Base-by-base conservation (phyloP, 1,284 basidiomycete species). In the Moesziomyces aphidis region DNA sequence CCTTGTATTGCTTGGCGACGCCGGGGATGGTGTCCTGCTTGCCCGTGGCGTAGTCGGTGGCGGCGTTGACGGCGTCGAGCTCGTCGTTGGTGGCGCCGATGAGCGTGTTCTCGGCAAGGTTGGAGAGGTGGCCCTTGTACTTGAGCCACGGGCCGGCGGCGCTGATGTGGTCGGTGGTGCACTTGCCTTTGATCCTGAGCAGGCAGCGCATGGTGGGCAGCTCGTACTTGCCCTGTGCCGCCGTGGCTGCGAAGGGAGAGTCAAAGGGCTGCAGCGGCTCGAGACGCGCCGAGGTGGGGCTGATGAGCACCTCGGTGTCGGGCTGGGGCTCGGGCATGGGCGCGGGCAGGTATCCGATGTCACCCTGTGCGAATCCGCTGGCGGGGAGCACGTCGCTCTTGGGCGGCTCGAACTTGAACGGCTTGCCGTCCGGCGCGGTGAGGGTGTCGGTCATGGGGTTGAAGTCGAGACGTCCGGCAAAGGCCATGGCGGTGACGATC, bases 171-270 rank as follows among this genome's bases (percentile, higher is more conserved):
- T 99, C 97, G 28, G 97, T 99, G 19, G 96, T 99, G 86, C 96
- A 99, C 87, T 99, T 99, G 50, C 97, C 97, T 75, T 93, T 88
- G 19, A 99, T 93, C 26, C 95, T 88, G 89, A 99, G 90, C 57
- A 99, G 85, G 63, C 96, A 93, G 79, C 83, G 72, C 57, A 87
- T 69, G 39, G 79, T 72, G 22, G 93, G 91, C 15, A 99, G 88
- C 87, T 99, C 97, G 56, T 91, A 86, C 49, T 86, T 85, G 61
- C 86, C 79, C 26, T 87, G 86, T 21, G 69, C 66, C 11, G 71
- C 68, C n/a, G 66, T 60, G 17, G 66, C 65, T n/a, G 66, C 61
- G 83, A 98, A 98, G 78, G 90, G 92, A 69, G 90, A 92, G 3
- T 86, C 73, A 85, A 99, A 99, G 4, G 97, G 94, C 82, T 92